Percentiles rank a stretch among this genome's conserved stretches.
Evolutionary conservation across 305 asterid species (phyloP).

Genomic region (Withania somnifera): DNA sequence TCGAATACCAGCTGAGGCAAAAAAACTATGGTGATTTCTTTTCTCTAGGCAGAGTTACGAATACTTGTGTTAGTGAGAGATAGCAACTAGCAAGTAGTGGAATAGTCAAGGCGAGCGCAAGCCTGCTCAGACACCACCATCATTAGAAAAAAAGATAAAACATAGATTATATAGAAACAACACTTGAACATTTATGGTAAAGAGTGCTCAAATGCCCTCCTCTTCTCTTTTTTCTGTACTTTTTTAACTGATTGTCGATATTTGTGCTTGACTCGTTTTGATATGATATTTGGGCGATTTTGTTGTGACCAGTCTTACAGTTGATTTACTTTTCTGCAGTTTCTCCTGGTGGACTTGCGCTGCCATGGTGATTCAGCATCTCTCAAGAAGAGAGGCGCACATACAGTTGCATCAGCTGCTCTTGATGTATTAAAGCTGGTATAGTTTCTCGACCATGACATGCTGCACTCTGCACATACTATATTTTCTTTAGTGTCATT

Average conservation of each 20-base stretch:
- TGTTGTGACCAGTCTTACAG: conserved; percentile 18
- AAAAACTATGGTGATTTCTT: background rate
- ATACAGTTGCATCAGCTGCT: conserved; percentile 88
- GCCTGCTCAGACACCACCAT: background rate
- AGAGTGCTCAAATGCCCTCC: background rate
- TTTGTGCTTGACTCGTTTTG: background rate
- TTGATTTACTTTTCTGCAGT: conserved; percentile 40
- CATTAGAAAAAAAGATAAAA: background rate
- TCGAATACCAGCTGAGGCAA: background rate
- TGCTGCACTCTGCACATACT: background rate
- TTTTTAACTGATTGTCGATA: background rate
- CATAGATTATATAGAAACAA: background rate
- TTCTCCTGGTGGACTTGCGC: conserved; percentile 94
- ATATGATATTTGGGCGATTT: background rate
- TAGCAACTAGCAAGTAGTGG: background rate
- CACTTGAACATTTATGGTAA: background rate
- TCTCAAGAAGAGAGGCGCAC: conserved; percentile 66
- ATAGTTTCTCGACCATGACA: conserved; percentile 13
- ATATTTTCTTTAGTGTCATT: background rate
- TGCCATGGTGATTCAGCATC: conserved; percentile 97
- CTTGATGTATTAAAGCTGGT: conserved; percentile 92
- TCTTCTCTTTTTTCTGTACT: background rate
- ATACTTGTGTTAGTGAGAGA: background rate
- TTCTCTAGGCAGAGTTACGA: background rate
- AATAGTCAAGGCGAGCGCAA: background rate